Percentiles rank a stretch among this genome's conserved stretches.
Evolutionary conservation across 1,284 basidiomycete species (phyloP).

Genomic region (Rhodotorula sp.): DNA sequence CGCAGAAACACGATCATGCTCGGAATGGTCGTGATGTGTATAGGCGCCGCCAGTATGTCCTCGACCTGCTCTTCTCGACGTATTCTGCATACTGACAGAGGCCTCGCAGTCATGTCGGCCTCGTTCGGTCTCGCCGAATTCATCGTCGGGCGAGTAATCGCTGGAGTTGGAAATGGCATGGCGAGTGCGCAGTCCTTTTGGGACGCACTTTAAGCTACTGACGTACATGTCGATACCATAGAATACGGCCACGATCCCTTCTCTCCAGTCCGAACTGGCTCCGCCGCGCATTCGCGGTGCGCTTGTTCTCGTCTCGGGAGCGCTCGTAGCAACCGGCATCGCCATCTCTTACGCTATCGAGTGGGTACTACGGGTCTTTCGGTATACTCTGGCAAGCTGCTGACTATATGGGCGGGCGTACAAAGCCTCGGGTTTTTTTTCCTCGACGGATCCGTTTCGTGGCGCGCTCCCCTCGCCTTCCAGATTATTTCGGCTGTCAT

Average conservation of each 20-base stretch:
- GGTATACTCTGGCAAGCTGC: neutral
- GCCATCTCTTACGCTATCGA: slow-evolving; percentile 65
- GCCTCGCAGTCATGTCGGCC: slow-evolving; percentile 56
- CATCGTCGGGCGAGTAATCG: slow-evolving; percentile 62
- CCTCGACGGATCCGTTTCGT: slow-evolving; percentile 7
- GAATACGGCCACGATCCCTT: slow-evolving; percentile 64
- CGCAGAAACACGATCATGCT: slow-evolving; percentile 58
- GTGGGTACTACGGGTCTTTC: neutral
- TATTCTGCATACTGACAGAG: neutral
- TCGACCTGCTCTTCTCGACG: neutral
- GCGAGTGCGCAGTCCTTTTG: neutral
- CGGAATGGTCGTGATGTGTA: slow-evolving; percentile 61
- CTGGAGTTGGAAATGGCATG: slow-evolving; percentile 66
- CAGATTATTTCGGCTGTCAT: slow-evolving; percentile 63
- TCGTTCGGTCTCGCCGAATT: slow-evolving; percentile 60
- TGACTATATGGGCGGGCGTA: neutral
- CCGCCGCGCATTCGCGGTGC: slow-evolving; percentile 62
- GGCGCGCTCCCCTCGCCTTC: slow-evolving; percentile 60
- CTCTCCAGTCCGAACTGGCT: slow-evolving; percentile 66
- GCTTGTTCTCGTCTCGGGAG: slow-evolving; percentile 45
- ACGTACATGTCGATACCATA: neutral
- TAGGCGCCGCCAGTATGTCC: slow-evolving; percentile 53
- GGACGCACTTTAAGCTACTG: neutral
- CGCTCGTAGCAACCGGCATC: slow-evolving; percentile 50
- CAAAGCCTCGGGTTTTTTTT: slow-evolving; percentile 58